Percentiles rank a stretch among this genome's conserved stretches.
These are phyloP conservation scores for Phaeoacremonium minimum DNA, from an alignment of 2,329 filamentous ascomycete species.

Conservation along the genomic window DNA sequence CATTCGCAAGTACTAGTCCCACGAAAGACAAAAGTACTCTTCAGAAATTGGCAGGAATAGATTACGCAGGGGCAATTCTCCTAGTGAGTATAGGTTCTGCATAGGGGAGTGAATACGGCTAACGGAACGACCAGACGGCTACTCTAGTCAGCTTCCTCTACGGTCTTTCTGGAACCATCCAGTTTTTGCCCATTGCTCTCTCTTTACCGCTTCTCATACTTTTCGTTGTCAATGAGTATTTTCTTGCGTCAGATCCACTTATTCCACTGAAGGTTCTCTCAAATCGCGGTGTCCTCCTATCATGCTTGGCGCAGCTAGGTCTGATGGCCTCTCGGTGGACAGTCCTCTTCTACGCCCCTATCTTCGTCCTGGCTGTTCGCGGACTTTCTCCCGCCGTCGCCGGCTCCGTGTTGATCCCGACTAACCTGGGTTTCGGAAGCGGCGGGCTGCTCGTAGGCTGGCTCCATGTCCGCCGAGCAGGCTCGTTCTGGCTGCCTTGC, in stretches of 20 bases:
- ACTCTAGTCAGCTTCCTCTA: constrained; percentile 71
- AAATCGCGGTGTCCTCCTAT: constrained; percentile 66
- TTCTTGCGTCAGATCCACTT: constrained; percentile 63
- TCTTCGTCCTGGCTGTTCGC: constrained; percentile 74
- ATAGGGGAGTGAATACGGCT: too few species aligned
- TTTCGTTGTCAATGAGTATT: constrained; percentile 61
- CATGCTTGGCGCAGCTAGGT: constrained; percentile 69
- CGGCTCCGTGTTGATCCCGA: constrained; percentile 74
- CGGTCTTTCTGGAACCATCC: constrained; percentile 60
- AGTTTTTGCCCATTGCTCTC: constrained; percentile 53
- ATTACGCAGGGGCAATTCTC: constrained; percentile 69
- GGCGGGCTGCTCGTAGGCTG: constrained; percentile 71
- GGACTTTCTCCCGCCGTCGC: constrained; percentile 65
- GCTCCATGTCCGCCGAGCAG: constrained; percentile 68
- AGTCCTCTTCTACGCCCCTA: constrained; percentile 75
- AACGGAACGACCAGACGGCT: constrained; percentile 35
- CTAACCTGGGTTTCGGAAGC: constrained; percentile 72
- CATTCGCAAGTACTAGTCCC: constrained; percentile 20
- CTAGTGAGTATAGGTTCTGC: constrained; percentile 52
- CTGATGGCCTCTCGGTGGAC: constrained; percentile 80
- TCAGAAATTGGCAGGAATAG: constrained; percentile 60
- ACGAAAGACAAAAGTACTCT: constrained; percentile 35
- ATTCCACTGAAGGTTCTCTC: constrained; percentile 68
- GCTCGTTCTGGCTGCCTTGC: constrained; percentile 67
- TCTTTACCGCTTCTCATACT: constrained; percentile 47